These are phyloP conservation scores for Entomortierella parvispora DNA, from an alignment of 192 early-diverging fungal genomes.

Conservation along the genomic window DNA sequence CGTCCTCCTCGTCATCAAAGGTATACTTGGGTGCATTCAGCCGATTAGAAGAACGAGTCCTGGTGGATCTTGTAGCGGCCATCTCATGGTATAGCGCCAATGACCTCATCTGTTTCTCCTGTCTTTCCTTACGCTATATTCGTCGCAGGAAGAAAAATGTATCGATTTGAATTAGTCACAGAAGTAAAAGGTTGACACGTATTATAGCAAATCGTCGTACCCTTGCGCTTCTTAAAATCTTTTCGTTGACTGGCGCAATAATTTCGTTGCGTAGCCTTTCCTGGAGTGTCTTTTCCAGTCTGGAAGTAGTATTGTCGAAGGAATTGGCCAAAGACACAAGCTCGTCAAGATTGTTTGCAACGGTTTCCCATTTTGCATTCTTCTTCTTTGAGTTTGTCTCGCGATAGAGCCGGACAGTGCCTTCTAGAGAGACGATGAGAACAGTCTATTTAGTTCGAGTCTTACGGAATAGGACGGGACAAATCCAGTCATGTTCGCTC, in stretches of 20 bases:
- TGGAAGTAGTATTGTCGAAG: slow-evolving; percentile 15
- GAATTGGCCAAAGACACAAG: slow-evolving; percentile 16
- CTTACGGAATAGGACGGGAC: too few relatives aligned
- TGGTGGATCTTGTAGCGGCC: slow-evolving; percentile 39
- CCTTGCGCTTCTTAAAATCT: slow-evolving; percentile 16
- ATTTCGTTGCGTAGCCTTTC: slow-evolving; percentile 27
- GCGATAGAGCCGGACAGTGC: slow-evolving; percentile 30
- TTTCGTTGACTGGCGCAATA: slow-evolving; percentile 30
- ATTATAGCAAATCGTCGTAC: neutral
- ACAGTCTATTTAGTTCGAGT: too few relatives aligned
- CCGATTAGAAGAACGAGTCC: slow-evolving; percentile 44
- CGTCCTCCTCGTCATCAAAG: slow-evolving; percentile 43
- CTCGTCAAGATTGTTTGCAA: slow-evolving; percentile 30
- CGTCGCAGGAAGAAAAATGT: neutral
- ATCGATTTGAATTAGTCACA: neutral
- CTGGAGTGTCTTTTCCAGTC: slow-evolving; percentile 25
- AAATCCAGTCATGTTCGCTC: too few relatives aligned
- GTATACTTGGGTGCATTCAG: slow-evolving; percentile 38
- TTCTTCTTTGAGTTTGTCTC: slow-evolving; percentile 42
- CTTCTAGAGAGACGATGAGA: slow-evolving; percentile 3
- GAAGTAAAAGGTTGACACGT: neutral
- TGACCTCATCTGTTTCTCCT: slow-evolving; percentile 24
- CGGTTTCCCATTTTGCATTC: slow-evolving; percentile 37
- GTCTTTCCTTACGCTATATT: slow-evolving; percentile 30
- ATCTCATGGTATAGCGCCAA: slow-evolving; percentile 36